Evolutionary conservation across 108 stramenopile species (phyloP), one percentile per base, ranked within the genome.

Genomic region (Skeletonema tropicum): DNA sequence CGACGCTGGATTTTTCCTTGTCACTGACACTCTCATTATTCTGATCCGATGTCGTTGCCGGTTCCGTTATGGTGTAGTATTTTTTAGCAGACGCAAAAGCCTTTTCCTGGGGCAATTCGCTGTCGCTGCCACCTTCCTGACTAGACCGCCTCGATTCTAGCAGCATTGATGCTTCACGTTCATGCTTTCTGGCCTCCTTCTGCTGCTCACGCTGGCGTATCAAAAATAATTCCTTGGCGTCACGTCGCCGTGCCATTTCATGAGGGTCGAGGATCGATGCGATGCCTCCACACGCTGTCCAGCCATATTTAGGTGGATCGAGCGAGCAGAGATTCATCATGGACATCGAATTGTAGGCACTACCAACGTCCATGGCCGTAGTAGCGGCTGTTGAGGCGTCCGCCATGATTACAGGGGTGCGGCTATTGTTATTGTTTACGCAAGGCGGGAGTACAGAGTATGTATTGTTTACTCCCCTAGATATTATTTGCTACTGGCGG

Each of bases 261-360:
- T 91, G 90, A 8, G 94, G 94, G 10, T 86, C 67, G 26, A 87
- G 63, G 13, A 92, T 69, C 64, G 88, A 82, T 5, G 87, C 86
- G 7, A 95, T 75, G 5, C 86, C 89, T 10, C 94, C 94, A 2
- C 60, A 63, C 5, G 89, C 94, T 10, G 90, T 89, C 94, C 94
- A 95, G 46, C 94, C 94, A 77, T 85, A 91, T 64, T 83, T 83
- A 2, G 89, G 79, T 25, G 94, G 94, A 76, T 95, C 92, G 21
- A 87, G 68, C 39, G 87, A 67, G 25, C 83, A 62, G 32, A 84
- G 46, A 66, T 90, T 89, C 71, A 89, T 66, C 10, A 62, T 35
- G 14, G 66, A 65, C 8, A 14, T 33, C 15, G 33, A 33, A 14
- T 60, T 33, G 26, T 91, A 29, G 26, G 26, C 26, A 29, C 26